These are phyloP conservation scores for Calendula officinalis DNA, from an alignment of 129 eudicot genomes.

Conservation along the genomic window DNA sequence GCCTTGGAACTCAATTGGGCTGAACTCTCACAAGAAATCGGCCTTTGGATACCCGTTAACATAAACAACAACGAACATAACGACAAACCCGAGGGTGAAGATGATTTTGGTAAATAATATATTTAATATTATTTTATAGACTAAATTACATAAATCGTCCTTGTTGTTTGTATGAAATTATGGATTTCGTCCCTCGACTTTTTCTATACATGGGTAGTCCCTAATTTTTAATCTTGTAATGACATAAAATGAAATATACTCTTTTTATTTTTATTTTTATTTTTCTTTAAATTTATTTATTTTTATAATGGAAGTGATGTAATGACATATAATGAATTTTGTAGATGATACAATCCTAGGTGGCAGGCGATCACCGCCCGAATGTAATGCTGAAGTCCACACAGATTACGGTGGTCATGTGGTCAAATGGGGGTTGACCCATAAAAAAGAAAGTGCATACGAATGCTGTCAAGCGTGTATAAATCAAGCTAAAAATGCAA, in stretches of 20 bases:
- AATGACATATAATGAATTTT: background rate
- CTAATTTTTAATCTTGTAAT: background rate
- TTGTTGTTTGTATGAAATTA: too few species aligned
- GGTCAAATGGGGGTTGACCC: conserved; percentile 93
- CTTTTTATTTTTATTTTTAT: too few species aligned
- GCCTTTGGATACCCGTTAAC: conserved; percentile 78
- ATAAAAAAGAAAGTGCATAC: conserved; percentile 83
- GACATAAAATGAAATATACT: background rate
- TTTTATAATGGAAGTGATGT: background rate
- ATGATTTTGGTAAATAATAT: conserved; percentile 67
- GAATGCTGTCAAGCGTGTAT: conserved; percentile 96
- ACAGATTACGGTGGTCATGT: conserved; percentile 91
- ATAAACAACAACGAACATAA: conserved; percentile 63
- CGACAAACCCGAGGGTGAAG: conserved; percentile 86
- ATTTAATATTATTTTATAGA: background rate
- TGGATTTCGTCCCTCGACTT: too few species aligned
- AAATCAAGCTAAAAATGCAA: conserved; percentile 75
- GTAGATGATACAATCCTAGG: conserved; percentile 56
- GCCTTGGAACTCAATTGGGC: conserved; percentile 71
- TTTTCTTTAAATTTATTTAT: background rate
- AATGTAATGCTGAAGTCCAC: conserved; percentile 78
- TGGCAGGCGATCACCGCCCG: conserved; percentile 74
- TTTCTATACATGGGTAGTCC: too few species aligned
- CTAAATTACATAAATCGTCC: too few species aligned
- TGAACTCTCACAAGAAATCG: conserved; percentile 58